Conservation (phyloP, 139 green algal genomes). For the Haematococcus lacustris region DNA sequence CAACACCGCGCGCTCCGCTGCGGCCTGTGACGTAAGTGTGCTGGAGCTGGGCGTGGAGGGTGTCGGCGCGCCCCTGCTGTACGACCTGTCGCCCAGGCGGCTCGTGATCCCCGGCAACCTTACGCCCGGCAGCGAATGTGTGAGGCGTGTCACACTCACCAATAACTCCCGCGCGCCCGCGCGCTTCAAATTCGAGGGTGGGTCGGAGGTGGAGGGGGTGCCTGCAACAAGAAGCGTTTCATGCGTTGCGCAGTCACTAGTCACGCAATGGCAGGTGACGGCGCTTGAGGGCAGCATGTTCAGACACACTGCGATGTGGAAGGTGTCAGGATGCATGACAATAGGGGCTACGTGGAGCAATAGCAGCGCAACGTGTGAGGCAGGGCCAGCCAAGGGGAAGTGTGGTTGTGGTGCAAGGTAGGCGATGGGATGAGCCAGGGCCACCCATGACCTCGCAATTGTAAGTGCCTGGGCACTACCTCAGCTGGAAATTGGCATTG, state of each 20-base stretch:
- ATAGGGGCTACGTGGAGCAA: too few relatives aligned
- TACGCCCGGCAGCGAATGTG: slow-evolving; percentile 6
- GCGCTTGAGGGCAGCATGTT: background rate
- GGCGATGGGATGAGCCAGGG: too few relatives aligned
- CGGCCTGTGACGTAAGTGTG: slow-evolving; percentile 21
- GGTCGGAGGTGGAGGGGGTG: background rate
- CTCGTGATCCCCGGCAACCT: slow-evolving; percentile 22
- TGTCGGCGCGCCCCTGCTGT: slow-evolving; percentile 14
- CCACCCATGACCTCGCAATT: too few relatives aligned
- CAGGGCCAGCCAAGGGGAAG: too few relatives aligned
- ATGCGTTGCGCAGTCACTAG: too few relatives aligned
- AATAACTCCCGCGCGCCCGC: slow-evolving; percentile 25
- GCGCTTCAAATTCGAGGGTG: slow-evolving; percentile 8
- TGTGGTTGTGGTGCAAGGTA: too few relatives aligned
- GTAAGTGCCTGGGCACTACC: too few relatives aligned
- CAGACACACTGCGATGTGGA: too few relatives aligned
- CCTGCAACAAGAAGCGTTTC: too few relatives aligned
- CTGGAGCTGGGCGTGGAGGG: slow-evolving; percentile 43
- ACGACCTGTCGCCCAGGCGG: slow-evolving; percentile 13
- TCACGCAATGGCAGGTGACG: background rate
- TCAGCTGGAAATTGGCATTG: too few relatives aligned
- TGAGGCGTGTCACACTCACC: slow-evolving; percentile 9
- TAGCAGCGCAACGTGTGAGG: too few relatives aligned
- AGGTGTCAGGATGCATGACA: too few relatives aligned
- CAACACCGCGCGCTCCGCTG: background rate